Base-by-base conservation (phyloP, 2,329 filamentous ascomycete genomes). In the Xylogone sp. region DNA sequence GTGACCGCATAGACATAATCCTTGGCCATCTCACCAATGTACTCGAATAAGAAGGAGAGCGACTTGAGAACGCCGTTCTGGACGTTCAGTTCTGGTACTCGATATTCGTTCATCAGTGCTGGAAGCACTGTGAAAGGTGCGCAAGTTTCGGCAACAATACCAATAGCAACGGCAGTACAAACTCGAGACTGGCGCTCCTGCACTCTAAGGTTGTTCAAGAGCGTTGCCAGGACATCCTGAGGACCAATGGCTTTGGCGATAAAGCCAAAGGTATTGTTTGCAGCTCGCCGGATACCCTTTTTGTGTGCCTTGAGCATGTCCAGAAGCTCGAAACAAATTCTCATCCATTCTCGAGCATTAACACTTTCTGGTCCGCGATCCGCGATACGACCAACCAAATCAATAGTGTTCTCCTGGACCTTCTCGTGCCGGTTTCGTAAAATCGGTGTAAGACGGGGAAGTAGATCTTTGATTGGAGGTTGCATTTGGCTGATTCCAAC, bases 231-330 rank as follows among this genome's bases (percentile, higher is more conserved):
- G 21, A 99, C 94, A 75, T 99, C 94, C 71, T 97, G 93, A 12
- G 94, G 94, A 60, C 94, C 94, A 63, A 99, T 99, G 54, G 94
- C 94, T 74, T 99, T 99, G 68, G 94, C 94, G 65, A 99, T 99
- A 79, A 97, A 99, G 69, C 94, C 94, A 64, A 99, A 99, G 0
- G 94, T 99, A 76, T 99, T 99, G 82, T 99, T 99, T 62, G 94
- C 95, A 20, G 94, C 94, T 70, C 94, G 87, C 59, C 94, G 88
- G 61, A 99, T 99, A 59, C 94, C 95, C 79, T 99, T 99, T 75
- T 99, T 99, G 78, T 99, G 94, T 6, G 94, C 94, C 73, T 99
- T 99, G 64, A 99, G 82, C 94, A 99, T 99, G 72, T 99, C 94
- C 24, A 99, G 83, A 49, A 99, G 78, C 75, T 99, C 94, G 71